phyloP scores from a whole-genome alignment of 1,284 basidiomycete genomes.

The Pholiota adiposa region DNA sequence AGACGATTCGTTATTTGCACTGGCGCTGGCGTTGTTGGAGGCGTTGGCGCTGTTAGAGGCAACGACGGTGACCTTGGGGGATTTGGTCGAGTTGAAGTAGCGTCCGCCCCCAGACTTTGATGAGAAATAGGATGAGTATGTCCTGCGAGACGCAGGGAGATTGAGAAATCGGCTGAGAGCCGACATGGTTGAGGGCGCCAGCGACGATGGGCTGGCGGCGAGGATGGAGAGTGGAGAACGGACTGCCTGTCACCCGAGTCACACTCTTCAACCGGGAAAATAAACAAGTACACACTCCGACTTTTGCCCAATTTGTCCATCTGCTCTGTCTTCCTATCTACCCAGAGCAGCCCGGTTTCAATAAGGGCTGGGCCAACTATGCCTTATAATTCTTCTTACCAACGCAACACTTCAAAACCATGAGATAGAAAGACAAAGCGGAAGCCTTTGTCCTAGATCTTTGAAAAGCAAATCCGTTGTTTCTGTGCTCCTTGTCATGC shows the following conservation, averaged over 20 bases:
- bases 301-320: background rate
- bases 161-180: slow-evolving; percentile 55
- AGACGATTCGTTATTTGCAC: slow-evolving; percentile 36
- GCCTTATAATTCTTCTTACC: too few species aligned
- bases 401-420: too few species aligned
- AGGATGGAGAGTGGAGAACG: slow-evolving; percentile 15
- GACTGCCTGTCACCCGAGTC: background rate
- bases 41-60: slow-evolving; percentile 29
- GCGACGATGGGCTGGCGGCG: slow-evolving; percentile 15
- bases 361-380: too few species aligned
- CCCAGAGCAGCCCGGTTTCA: too few species aligned
- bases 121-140: slow-evolving; percentile 80
- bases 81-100: slow-evolving; percentile 73
- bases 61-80: slow-evolving; percentile 54
- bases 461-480: too few species aligned
- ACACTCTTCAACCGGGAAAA: slow-evolving; percentile 14
- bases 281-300: slow-evolving; percentile 25
- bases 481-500: too few species aligned
- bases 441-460: too few species aligned
- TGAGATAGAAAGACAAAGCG: too few species aligned
- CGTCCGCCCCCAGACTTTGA: slow-evolving; percentile 75
- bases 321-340: background rate
- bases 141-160: slow-evolving; percentile 51
- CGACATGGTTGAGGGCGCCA: slow-evolving; percentile 33
- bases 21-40: slow-evolving; percentile 5